Conservation (phyloP, 306 rosid genomes). For the Prunus salicina region DNA sequence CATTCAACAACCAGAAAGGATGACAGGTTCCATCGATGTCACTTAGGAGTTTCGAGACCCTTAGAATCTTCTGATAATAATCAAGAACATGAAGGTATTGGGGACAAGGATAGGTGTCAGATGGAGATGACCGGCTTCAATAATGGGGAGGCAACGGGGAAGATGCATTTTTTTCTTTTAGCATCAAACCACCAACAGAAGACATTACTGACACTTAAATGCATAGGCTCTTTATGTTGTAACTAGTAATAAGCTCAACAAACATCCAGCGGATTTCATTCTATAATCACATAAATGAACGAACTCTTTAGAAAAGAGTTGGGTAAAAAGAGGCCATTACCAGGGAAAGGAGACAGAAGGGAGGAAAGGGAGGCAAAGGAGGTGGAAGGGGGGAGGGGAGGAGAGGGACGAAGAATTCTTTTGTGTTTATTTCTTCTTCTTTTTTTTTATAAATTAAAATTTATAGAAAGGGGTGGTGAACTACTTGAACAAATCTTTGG, state of each 20-base stretch:
- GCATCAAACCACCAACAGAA: background rate
- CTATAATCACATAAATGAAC: background rate
- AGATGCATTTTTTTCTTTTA: background rate
- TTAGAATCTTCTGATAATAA: too few species aligned
- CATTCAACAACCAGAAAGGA: background rate
- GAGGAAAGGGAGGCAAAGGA: too few species aligned
- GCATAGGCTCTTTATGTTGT: background rate
- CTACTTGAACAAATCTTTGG: too few species aligned
- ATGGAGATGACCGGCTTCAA: too few species aligned
- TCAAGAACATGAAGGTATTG: background rate
- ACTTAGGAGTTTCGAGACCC: background rate
- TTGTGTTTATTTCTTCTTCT: too few species aligned
- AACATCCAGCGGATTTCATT: background rate
- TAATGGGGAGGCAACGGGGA: background rate
- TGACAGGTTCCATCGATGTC: background rate
- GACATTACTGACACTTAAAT: background rate
- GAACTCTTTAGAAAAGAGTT: background rate
- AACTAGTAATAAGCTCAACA: background rate
- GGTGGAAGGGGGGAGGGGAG: background rate
- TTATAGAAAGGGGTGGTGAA: background rate
- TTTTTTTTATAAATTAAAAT: background rate
- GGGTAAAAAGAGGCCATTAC: too few species aligned
- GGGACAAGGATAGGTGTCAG: background rate
- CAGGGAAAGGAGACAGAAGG: too few species aligned
- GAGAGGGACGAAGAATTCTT: background rate